Evolutionary conservation across 2,329 filamentous ascomycete species (phyloP), one percentile per base, ranked within the genome.

Genomic region (Epichloe hybrida): DNA sequence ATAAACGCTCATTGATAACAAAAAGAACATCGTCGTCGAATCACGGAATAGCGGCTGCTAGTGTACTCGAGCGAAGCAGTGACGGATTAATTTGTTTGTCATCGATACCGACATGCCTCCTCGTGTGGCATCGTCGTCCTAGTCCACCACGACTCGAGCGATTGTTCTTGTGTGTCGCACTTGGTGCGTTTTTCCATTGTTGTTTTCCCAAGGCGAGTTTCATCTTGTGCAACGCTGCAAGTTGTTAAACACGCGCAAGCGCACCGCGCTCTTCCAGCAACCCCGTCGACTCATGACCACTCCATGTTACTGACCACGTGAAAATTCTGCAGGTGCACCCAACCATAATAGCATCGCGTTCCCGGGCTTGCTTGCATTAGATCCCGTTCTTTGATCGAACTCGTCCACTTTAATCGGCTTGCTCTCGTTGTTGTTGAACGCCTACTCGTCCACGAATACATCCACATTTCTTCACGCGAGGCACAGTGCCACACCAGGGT

Each of bases 71-170:
- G 20, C 34, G 12, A 38, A 39, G 40, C 12, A 12, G 27, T 23
- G 38, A 4, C 34, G n/a, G 20, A 38, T 20, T 27, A 20, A 49
- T 37, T 20, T 17, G 38, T 52, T 12, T 31, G 37, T 40, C 23
- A 40, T 42, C 31, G 46, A 52, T 40, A 46, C 17, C 50, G 50
- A 52, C 46, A 52, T 52, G 50, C 37, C 38, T 49, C 21, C 50
- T 46, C 36, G 50, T 52, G 50, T 23, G 47, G 11, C 46, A 23
- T 44, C 41, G 17, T 17, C 17, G 17, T 17, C 17, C 42, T 52
- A 48, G 47, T 45, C 37, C 13, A 37, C 17, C 17, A 41, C 20
- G 48, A 39, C 41, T 42, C 15, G 23, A 52, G 35, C 37, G 11
- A 40, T 49, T 44, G 2, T 23, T 39, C 23, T 49, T 49, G 41